Evolutionary conservation across 768 basidiomycete genomes (phyloP).

Genomic region (Leucosporidium scottii): DNA sequence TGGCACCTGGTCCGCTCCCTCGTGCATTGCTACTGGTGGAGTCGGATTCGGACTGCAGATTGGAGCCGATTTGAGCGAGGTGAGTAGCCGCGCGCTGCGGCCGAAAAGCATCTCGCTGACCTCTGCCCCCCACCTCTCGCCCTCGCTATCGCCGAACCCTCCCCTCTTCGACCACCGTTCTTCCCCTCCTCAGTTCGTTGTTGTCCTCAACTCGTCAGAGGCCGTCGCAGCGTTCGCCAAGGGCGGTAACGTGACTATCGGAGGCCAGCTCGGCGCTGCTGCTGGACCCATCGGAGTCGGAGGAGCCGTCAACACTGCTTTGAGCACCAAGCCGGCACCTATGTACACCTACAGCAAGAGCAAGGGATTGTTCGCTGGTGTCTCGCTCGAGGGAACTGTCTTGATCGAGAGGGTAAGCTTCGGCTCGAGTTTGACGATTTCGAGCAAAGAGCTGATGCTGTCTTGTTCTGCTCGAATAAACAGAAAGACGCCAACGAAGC

Average conservation of each 20-base stretch:
- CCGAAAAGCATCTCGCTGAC: background rate
- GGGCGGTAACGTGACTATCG: conserved; percentile 93
- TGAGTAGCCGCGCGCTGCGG: background rate
- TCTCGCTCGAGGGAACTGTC: conserved; percentile 88
- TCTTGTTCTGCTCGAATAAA: background rate
- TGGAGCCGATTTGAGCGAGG: conserved; percentile 73
- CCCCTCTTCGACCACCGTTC: background rate
- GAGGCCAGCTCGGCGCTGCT: conserved; percentile 76
- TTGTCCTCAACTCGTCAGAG: conserved; percentile 93
- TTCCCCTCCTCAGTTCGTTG: conserved; percentile 63
- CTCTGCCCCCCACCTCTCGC: background rate
- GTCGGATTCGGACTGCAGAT: conserved; percentile 93
- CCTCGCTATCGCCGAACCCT: too few relatives aligned
- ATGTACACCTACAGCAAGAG: conserved; percentile 61
- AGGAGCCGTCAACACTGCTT: conserved; percentile 42
- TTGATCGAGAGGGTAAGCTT: conserved; percentile 64
- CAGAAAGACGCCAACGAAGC: conserved; percentile 86
- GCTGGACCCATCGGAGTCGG: conserved; percentile 46
- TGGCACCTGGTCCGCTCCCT: conserved; percentile 81
- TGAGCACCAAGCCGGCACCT: conserved; percentile 66
- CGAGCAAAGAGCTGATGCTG: background rate
- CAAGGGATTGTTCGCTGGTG: conserved; percentile 85
- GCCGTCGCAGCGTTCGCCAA: conserved; percentile 91
- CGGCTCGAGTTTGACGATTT: background rate
- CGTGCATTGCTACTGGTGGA: conserved; percentile 92